These are phyloP conservation scores for Sugiyamaella neomexicana DNA, from an alignment of 1,139 yeast species.

Conservation along the genomic window DNA sequence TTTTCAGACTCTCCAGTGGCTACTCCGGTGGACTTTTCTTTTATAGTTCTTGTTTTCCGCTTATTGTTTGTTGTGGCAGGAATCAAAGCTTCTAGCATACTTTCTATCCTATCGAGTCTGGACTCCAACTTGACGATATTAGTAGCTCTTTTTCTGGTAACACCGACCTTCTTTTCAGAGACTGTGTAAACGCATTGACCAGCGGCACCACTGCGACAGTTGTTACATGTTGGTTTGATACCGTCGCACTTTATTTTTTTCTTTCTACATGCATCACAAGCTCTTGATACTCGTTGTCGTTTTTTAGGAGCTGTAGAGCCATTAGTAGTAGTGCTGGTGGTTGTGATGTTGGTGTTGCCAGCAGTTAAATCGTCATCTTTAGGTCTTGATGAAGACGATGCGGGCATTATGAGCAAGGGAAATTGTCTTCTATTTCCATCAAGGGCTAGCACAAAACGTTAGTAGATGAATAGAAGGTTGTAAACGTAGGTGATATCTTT, in stretches of 20 bases:
- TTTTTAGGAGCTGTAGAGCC: conserved; percentile 23
- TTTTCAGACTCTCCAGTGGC: conserved; percentile 16
- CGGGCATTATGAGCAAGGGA: neutral
- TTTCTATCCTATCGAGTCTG: conserved; percentile 40
- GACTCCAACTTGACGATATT: conserved; percentile 35
- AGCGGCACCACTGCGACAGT: conserved; percentile 51
- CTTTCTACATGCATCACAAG: conserved; percentile 67
- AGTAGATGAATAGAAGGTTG: neutral
- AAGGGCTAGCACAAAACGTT: neutral
- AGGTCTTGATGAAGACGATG: neutral
- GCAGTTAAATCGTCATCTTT: conserved; percentile 1
- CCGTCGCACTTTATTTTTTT: conserved; percentile 77
- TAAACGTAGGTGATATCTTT: no score
- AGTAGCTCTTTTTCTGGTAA: conserved; percentile 30
- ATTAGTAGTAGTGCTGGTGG: neutral
- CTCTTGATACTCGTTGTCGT: conserved; percentile 41
- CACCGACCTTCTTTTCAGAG: conserved; percentile 34
- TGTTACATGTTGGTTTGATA: conserved; percentile 59
- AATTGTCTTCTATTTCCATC: neutral
- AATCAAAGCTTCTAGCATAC: conserved; percentile 32
- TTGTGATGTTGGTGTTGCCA: neutral
- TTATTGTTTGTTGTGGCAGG: conserved; percentile 20
- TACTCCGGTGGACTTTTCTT: conserved; percentile 5
- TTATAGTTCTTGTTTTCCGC: conserved; percentile 2
- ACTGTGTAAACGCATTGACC: conserved; percentile 38